Percentiles rank a stretch among this genome's conserved stretches.
Evolutionary conservation across 2,329 filamentous ascomycete species (phyloP).

Genomic region (Zasmidium cellare): DNA sequence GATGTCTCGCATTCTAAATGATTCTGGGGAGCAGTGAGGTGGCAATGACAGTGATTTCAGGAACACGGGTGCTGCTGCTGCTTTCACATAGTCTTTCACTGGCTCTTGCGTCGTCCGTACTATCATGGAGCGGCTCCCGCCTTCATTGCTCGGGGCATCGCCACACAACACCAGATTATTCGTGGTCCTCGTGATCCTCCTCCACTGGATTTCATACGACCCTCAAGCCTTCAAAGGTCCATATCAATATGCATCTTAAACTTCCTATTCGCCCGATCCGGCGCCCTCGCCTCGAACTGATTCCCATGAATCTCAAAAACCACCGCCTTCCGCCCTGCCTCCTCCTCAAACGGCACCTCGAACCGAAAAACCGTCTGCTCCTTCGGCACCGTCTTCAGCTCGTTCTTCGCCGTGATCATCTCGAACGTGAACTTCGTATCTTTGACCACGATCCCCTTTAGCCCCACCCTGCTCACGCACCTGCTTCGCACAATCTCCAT

Average conservation of each 20-base stretch:
- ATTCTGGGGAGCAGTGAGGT: too few relatives aligned
- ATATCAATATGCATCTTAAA: slow-evolving; percentile 82
- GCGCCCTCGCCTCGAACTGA: slow-evolving; percentile 78
- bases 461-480: slow-evolving; percentile 78
- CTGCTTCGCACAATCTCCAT: slow-evolving; percentile 79
- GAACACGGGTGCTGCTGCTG: too few relatives aligned
- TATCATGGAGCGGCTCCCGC: too few relatives aligned
- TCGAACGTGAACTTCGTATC: slow-evolving; percentile 87
- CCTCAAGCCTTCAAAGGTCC: slow-evolving; percentile 71
- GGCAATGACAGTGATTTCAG: too few relatives aligned
- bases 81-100: too few relatives aligned
- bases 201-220: too few relatives aligned
- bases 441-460: slow-evolving; percentile 82
- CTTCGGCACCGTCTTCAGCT: slow-evolving; percentile 80
- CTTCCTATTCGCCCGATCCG: slow-evolving; percentile 85
- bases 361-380: slow-evolving; percentile 85
- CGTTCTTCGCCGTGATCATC: slow-evolving; percentile 70
- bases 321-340: slow-evolving; percentile 51
- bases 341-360: slow-evolving; percentile 56
- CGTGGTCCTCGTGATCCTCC: too few relatives aligned
- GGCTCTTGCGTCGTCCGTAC: too few relatives aligned
- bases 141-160: too few relatives aligned
- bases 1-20: too few relatives aligned
- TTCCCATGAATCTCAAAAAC: slow-evolving; percentile 85
- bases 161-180: too few relatives aligned